Conservation (phyloP, 148 eudicot genomes). For the Drosera capensis region DNA sequence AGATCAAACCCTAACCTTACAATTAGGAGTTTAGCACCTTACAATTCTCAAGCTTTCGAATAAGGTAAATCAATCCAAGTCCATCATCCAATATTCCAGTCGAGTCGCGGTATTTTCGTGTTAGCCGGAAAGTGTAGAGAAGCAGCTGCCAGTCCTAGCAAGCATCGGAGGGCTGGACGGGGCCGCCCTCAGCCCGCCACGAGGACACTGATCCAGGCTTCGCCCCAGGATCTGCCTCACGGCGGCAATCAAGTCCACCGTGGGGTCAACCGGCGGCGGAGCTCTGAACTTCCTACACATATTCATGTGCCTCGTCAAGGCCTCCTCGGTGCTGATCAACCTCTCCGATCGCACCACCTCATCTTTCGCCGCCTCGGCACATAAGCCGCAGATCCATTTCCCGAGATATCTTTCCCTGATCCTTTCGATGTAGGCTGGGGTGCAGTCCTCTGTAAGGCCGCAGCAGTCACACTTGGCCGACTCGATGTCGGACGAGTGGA, state of each 20-base stretch:
- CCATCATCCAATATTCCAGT: too few relatives aligned
- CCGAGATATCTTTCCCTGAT: constrained; percentile 24
- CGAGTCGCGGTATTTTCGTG: too few relatives aligned
- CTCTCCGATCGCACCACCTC: constrained; percentile 22
- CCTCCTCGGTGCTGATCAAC: constrained; percentile 26
- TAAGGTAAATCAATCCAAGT: too few relatives aligned
- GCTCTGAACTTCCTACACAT: constrained; percentile 20
- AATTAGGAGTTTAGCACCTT: too few relatives aligned
- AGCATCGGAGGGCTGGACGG: constrained; percentile 22
- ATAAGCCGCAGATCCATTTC: constrained; percentile 47
- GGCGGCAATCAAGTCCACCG: constrained; percentile 14
- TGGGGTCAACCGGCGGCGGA: constrained; percentile 14
- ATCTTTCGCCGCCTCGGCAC: constrained; percentile 43
- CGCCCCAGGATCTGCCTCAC: constrained; percentile 24
- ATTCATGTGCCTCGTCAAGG: constrained; percentile 17
- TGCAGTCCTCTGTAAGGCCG: constrained; percentile 43
- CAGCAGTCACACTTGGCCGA: constrained; percentile 43
- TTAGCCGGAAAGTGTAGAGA: too few relatives aligned
- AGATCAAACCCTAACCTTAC: too few relatives aligned
- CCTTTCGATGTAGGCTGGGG: constrained; percentile 21
- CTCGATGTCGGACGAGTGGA: too few relatives aligned
- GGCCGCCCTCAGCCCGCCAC: constrained; percentile 14
- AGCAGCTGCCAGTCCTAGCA: too few relatives aligned
- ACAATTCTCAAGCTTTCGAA: too few relatives aligned
- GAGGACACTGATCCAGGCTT: constrained; percentile 26